Evolutionary conservation across 1,284 basidiomycete species (phyloP), one percentile per base, ranked within the genome.

Genomic region (Cutaneotrichosporon spelunceum): DNA sequence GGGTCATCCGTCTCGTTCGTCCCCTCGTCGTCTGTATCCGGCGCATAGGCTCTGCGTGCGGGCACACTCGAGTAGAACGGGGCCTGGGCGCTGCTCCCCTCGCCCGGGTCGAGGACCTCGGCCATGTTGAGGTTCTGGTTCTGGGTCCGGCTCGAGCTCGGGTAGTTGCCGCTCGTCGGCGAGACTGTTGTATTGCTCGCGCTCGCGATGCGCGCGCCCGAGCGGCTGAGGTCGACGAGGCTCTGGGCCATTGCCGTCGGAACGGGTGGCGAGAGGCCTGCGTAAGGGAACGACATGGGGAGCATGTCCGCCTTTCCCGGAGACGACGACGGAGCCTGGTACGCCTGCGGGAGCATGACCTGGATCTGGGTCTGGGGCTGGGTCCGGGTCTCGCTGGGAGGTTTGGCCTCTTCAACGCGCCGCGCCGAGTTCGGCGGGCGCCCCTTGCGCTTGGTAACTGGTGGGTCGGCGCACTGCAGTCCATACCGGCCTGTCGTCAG

Each of bases 51-150:
- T 21, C 48, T 24, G 55, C 52, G 58, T 6, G 59, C 59, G 0
- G 67, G 67, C 24, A 64, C 60, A 21, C 65, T 66, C 26, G 63
- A 56, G 52, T 67, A 70, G 62, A 67, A 70, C 19, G 69, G 69
- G 6, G 60, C 63, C 30, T 60, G 60, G 10, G 65, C 60, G 1
- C 56, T 42, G 21, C 60, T 58, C 5, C 57, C 47, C 53, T 70
- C 69, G 0, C 55, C 57, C 1, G 69, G 69, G 65, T 70, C 69
- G 6, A 70, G 61, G 50, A 68, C 66, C 56, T 69, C 69, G 11
- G 69, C 67, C 56, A 70, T 59, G 60, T 66, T 66, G 39, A 70
- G 57, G 54, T 66, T 66, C 19, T 62, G 58, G 52, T 62, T 60
- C 19, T 62, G 58, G 52, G 60, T 60, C 0, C 42, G 42, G 5